A percentile compares a stretch with the other conserved stretches of the same genome.
Conservation (phyloP, 495 filamentous ascomycete genomes). For the Cudoniella acicularis region DNA sequence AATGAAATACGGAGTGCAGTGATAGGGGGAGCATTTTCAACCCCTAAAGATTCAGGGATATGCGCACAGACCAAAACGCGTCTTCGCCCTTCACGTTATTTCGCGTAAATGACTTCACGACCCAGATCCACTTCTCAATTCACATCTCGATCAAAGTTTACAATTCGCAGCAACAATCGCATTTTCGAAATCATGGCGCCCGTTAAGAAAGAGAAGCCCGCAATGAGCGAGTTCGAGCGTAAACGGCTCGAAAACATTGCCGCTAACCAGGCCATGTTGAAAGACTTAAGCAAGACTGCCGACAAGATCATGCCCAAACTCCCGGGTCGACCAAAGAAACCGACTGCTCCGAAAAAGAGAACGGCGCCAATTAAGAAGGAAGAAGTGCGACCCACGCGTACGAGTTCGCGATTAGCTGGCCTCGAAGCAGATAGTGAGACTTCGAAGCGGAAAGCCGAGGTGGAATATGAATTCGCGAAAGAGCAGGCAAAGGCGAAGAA, state of each 20-base stretch:
- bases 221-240: slow-evolving; percentile 51
- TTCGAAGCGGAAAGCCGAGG: slow-evolving; percentile 76
- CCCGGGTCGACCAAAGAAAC: slow-evolving; percentile 28
- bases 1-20: not conserved
- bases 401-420: slow-evolving; percentile 49
- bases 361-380: slow-evolving; percentile 32
- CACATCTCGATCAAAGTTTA: not conserved
- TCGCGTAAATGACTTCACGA: slow-evolving; percentile 12
- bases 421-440: slow-evolving; percentile 54
- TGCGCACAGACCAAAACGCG: not conserved
- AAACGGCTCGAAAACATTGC: slow-evolving; percentile 53
- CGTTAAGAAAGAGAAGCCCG: slow-evolving; percentile 27
- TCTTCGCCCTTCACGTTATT: not conserved
- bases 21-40: not conserved
- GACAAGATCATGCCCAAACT: slow-evolving; percentile 36
- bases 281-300: slow-evolving; percentile 33
- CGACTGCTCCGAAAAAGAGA: slow-evolving; percentile 24
- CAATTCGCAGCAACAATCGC: not conserved
- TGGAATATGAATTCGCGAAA: slow-evolving; percentile 57
- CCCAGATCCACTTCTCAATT: not conserved
- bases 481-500: slow-evolving; percentile 67
- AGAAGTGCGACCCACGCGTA: slow-evolving; percentile 36
- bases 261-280: slow-evolving; percentile 49
- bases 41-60: too few species aligned
- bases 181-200: slow-evolving; percentile 22